Base-by-base conservation (phyloP, 306 rosid genomes). In the Gynostemma pentaphyllum region DNA sequence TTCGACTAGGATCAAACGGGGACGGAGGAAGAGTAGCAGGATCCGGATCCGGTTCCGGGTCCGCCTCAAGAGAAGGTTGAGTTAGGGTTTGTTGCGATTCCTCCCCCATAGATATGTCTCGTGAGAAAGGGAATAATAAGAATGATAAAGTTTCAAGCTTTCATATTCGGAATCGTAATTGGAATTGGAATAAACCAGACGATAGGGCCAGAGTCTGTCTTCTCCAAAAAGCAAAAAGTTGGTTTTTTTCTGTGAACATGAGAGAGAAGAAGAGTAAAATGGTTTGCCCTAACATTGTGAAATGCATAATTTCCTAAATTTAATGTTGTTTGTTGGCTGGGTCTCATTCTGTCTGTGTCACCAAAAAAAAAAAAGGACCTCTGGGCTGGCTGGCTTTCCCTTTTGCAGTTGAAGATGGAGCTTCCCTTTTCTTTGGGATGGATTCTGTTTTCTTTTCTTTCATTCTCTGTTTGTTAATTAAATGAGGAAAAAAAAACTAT, bases 1-100 rank as follows among this genome's bases (percentile, higher is more conserved):
- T 82, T 65, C 85, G 80, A 75, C 87, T 79, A 72, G 87, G 91
- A 79, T 85, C 91, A 49, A 81, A 81, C 0, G 78, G 69, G 24
- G 76, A 72, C 3, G 78, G 70, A 16, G 74, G 70, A 0, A 57
- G 72, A 39, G 49, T 57, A 23, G 45, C 41, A 13, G 57, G 59
- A n/a, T n/a, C n/a, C 1, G 66, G 72, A 50, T n/a, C n/a, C n/a
- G 56, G 48, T 4, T 42, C 42, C 16, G 69, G 51, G 32, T 46
- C 69, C 22, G 15, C 59, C 2, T 32, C 47, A 27, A 53, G 12
- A 18, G 41, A 62, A 34, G 50, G 59, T 21, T 37, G 64, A 34
- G 79, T 16, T 30, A 67, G 62, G 28, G 79, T 23, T 21, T 68
- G 78, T 46, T 67, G 60, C 54, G 64, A 19, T 72, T 49, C 67